Conservation (phyloP, 1,284 basidiomycete species). For the Papiliotrema nemorosa region DNA sequence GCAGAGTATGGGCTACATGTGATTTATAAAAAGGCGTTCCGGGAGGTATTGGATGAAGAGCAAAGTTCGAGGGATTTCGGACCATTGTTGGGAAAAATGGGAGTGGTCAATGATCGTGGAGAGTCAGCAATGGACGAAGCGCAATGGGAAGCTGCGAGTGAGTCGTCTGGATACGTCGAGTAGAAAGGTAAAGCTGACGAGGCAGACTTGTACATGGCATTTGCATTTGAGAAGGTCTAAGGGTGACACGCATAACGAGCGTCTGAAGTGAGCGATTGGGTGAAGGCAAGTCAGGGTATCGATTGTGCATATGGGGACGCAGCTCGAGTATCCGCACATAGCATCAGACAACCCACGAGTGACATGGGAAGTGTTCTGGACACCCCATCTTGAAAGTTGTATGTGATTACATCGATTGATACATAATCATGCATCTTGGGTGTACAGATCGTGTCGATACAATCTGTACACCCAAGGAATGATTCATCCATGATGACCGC, state of each 20-base stretch:
- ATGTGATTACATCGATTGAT: no score
- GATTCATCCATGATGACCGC: no score
- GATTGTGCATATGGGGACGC: not conserved
- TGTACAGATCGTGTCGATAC: no score
- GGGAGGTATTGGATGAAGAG: constrained; percentile 76
- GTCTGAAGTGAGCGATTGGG: not conserved
- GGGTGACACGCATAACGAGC: constrained; percentile 15
- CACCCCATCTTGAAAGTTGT: no score
- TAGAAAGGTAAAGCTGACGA: not conserved
- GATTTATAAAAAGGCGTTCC: constrained; percentile 82
- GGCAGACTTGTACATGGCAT: constrained; percentile 76
- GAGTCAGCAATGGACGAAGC: constrained; percentile 85
- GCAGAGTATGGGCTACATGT: constrained; percentile 72
- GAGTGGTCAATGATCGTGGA: constrained; percentile 75
- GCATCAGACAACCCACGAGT: no score
- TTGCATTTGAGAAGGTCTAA: constrained; percentile 71
- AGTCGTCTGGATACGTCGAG: constrained; percentile 46
- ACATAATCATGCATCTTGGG: no score
- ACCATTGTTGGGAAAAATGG: constrained; percentile 77
- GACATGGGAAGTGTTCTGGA: no score
- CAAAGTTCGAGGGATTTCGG: constrained; percentile 71
- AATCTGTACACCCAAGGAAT: no score
- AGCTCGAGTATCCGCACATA: no score
- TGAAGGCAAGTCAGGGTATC: not conserved
- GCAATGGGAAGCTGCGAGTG: constrained; percentile 95